Evolutionary conservation across 2,329 filamentous ascomycete species (phyloP).

Genomic region (Curvularia eragrostidis): DNA sequence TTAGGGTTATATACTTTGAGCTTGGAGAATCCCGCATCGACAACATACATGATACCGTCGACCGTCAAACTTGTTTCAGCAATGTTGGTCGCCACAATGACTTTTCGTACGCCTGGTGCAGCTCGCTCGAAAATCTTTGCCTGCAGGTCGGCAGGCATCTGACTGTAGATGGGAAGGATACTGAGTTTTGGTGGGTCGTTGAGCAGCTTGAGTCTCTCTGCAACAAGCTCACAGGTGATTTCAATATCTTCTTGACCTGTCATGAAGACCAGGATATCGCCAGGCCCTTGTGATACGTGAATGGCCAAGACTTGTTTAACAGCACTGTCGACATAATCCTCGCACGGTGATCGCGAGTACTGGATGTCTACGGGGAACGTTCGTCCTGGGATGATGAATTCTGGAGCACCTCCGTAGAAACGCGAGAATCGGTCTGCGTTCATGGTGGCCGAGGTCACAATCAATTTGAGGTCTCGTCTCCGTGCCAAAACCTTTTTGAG

Average conservation of each 20-base stretch:
- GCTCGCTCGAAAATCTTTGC: slow-evolving; percentile 97
- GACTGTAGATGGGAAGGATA: slow-evolving; percentile 97
- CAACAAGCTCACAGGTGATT: slow-evolving; percentile 90
- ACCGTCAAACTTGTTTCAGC: slow-evolving; percentile 97
- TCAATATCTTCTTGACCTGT: slow-evolving; percentile 99
- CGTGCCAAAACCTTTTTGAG: slow-evolving; percentile 96
- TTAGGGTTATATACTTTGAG: slow-evolving; percentile 98
- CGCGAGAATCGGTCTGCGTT: slow-evolving; percentile 95
- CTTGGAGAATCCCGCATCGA: slow-evolving; percentile 95
- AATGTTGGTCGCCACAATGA: slow-evolving; percentile 98
- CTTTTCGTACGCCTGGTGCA: slow-evolving; percentile 88
- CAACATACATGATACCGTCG: slow-evolving; percentile 98
- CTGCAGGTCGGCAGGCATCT: slow-evolving; percentile 98
- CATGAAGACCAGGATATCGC: slow-evolving; percentile 99
- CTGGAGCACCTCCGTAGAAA: slow-evolving; percentile 94
- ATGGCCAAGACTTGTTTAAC: slow-evolving; percentile 96
- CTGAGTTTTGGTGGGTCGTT: slow-evolving; percentile 95
- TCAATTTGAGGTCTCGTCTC: slow-evolving; percentile 89
- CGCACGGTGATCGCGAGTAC: slow-evolving; percentile 91
- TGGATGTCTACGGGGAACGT: slow-evolving; percentile 98
- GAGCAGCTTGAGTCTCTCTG: slow-evolving; percentile 83
- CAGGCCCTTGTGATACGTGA: slow-evolving; percentile 89
- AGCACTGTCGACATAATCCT: slow-evolving; percentile 96
- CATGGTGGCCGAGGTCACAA: slow-evolving; percentile 98
- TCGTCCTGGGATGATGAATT: slow-evolving; percentile 93